phyloP scores from a whole-genome alignment of 495 filamentous ascomycete genomes.

The Talaromyces proteolyticus region DNA sequence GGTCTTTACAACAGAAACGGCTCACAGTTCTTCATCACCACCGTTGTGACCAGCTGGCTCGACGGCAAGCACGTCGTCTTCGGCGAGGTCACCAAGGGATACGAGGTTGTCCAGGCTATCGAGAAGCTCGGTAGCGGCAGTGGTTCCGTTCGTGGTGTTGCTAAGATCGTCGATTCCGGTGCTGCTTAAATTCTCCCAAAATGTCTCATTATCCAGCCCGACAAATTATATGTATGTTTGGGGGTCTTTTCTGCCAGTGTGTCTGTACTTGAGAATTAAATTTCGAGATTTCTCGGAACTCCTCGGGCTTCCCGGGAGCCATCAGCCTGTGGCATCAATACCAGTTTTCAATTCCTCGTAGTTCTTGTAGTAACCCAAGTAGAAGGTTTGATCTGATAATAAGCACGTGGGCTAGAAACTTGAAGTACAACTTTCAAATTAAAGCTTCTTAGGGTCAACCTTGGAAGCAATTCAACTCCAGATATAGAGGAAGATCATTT shows the following conservation, averaged over 20 bases:
- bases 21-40: conserved; percentile 98
- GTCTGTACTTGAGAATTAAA: neutral
- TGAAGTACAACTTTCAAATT: too few species aligned
- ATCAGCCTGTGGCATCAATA: neutral
- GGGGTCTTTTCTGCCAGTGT: neutral
- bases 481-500: too few species aligned
- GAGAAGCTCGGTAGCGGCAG: conserved; percentile 62
- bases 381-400: too few species aligned
- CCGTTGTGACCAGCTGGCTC: conserved; percentile 84
- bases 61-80: conserved; percentile 98
- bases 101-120: conserved; percentile 62
- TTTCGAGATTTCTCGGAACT: neutral
- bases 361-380: neutral
- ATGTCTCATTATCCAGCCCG: neutral
- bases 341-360: too few species aligned
- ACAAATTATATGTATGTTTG: neutral
- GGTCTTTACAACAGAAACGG: conserved; percentile 63
- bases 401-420: too few species aligned
- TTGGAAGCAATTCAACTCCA: too few species aligned
- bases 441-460: too few species aligned
- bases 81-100: conserved; percentile 73
- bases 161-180: conserved; percentile 61
- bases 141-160: conserved; percentile 55
- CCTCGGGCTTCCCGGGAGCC: neutral
- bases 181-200: conserved; percentile 34